Conservation (phyloP, 2,329 filamentous ascomycete genomes). For the Cladosporium phlei region DNA sequence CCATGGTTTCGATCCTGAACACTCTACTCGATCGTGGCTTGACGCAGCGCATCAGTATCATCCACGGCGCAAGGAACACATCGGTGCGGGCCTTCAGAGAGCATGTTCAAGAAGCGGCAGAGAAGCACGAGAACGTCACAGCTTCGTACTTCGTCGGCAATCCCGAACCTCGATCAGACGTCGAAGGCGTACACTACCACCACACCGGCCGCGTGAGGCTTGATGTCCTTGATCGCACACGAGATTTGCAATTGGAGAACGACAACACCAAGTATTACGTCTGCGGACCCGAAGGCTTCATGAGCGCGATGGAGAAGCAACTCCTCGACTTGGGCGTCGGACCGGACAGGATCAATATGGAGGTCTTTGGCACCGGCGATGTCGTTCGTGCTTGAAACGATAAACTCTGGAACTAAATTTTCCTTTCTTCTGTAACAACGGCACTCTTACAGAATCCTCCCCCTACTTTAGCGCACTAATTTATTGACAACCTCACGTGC, state of each 20-base stretch:
- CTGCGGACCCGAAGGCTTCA: constrained; percentile 67
- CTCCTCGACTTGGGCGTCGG: constrained; percentile 55
- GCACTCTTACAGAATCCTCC: too few species aligned
- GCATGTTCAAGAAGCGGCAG: constrained; percentile 44
- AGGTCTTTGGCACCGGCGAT: constrained; percentile 22
- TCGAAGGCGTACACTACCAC: constrained; percentile 54
- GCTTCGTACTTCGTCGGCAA: constrained; percentile 56
- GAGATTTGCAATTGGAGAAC: constrained; percentile 54
- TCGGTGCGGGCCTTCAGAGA: constrained; percentile 52
- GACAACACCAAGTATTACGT: constrained; percentile 61
- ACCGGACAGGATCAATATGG: constrained; percentile 22
- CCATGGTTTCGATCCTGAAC: constrained; percentile 62
- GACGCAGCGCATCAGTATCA: constrained; percentile 54
- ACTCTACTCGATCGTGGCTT: constrained; percentile 38
- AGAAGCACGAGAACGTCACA: constrained; percentile 45
- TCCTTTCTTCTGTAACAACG: too few species aligned
- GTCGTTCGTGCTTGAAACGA: not conserved
- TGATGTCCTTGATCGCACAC: constrained; percentile 48
- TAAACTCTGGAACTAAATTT: not conserved
- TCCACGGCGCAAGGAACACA: constrained; percentile 55
- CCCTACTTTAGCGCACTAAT: too few species aligned
- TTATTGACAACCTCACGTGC: too few species aligned
- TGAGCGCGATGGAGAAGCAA: constrained; percentile 54
- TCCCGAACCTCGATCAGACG: constrained; percentile 43
- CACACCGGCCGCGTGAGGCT: constrained; percentile 57